These are phyloP conservation scores for Epichloe typhina DNA, from an alignment of 2,329 filamentous ascomycete species.

Conservation along the genomic window DNA sequence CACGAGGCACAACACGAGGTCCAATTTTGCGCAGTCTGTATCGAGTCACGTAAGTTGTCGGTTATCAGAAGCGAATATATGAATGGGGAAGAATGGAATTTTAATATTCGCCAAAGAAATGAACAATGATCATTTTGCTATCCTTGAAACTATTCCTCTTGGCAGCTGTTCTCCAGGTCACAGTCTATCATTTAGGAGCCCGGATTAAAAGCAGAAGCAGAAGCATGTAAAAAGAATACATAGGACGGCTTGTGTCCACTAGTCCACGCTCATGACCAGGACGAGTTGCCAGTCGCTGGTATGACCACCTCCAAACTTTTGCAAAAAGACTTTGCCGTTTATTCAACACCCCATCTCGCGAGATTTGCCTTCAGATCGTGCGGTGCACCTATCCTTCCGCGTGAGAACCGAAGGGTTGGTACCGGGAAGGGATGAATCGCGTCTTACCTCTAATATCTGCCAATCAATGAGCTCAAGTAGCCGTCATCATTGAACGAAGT, in stretches of 20 bases:
- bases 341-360: constrained; percentile 3
- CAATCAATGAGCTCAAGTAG: constrained; percentile 35
- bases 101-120: not conserved
- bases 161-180: not conserved
- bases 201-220: not conserved
- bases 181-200: not conserved
- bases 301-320: not conserved
- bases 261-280: not conserved
- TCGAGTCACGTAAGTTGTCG: too few relatives aligned
- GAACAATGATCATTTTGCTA: not conserved
- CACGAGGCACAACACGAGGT: too few relatives aligned
- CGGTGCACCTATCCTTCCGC: constrained; percentile 1
- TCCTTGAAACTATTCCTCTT: not conserved
- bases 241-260: not conserved
- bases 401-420: constrained; percentile 1
- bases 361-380: constrained; percentile 4
- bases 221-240: not conserved
- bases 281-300: not conserved
- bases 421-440: not conserved
- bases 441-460: constrained; percentile 17
- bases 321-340: not conserved
- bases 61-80: too few relatives aligned
- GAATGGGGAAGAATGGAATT: too few relatives aligned
- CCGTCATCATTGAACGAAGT: constrained; percentile 55
- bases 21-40: too few relatives aligned